Percentiles rank a stretch among this genome's conserved stretches.
These are phyloP conservation scores for Apiospora koreana DNA, from an alignment of 2,329 filamentous ascomycete species.

Conservation along the genomic window DNA sequence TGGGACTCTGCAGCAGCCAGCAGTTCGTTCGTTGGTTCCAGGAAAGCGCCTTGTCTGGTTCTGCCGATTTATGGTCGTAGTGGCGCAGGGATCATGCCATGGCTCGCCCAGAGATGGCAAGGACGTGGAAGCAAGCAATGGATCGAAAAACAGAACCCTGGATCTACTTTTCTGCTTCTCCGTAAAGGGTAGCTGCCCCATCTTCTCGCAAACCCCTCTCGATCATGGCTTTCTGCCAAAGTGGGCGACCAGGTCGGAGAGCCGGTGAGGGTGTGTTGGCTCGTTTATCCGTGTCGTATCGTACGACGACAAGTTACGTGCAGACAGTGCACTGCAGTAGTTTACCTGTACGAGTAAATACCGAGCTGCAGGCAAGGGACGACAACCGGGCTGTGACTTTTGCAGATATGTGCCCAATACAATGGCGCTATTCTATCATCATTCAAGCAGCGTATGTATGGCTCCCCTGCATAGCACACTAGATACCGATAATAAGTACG, in stretches of 20 bases:
- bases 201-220: no score
- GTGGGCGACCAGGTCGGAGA: no score
- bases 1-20: not conserved
- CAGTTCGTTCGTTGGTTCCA: slow-evolving; percentile 1
- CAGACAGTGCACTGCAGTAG: no score
- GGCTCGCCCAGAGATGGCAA: no score
- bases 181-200: no score
- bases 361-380: not conserved
- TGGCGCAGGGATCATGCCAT: not conserved
- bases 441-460: not conserved
- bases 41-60: not conserved
- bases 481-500: not conserved
- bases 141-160: no score
- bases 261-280: no score
- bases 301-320: no score
- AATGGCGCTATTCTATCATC: not conserved
- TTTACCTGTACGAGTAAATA: not conserved
- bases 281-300: no score
- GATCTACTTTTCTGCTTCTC: no score
- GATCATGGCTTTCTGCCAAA: no score
- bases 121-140: no score
- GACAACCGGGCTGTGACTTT: not conserved
- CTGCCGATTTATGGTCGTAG: not conserved
- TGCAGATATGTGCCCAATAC: not conserved
- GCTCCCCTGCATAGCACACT: not conserved